Evolutionary conservation across 345 rosid genomes (phyloP).

Genomic region (Eucalyptus pauciflora): DNA sequence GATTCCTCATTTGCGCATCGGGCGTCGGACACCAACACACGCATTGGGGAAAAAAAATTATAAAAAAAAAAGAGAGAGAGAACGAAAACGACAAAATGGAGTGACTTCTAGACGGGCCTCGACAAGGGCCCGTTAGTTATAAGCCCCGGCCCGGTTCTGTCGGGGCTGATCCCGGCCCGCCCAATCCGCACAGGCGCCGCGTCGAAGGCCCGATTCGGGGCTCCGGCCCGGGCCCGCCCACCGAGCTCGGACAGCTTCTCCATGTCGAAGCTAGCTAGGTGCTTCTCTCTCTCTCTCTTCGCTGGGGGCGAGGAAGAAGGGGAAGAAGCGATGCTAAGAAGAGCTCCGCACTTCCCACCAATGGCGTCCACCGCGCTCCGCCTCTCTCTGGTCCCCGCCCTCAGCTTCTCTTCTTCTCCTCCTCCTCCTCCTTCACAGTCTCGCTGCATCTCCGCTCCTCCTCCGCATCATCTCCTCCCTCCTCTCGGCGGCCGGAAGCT

Average conservation of each 20-base stretch:
- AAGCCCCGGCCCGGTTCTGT: neutral
- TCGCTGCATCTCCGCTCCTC: constrained; percentile 15
- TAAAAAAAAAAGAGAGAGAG: neutral
- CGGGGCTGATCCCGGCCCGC: neutral
- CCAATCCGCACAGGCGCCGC: neutral
- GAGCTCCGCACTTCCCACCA: constrained; percentile 18
- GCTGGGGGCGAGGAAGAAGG: neutral
- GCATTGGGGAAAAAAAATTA: neutral
- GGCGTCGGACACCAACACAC: neutral
- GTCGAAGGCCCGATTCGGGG: neutral
- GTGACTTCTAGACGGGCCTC: neutral
- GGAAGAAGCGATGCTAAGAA: constrained; percentile 21
- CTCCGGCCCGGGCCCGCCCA: neutral
- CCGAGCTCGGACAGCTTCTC: neutral
- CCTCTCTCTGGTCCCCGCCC: constrained; percentile 19
- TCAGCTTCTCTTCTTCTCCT: constrained; percentile 11
- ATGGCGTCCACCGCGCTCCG: constrained; percentile 15
- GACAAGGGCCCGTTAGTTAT: neutral
- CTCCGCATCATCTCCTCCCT: constrained; percentile 1
- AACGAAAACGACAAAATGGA: neutral
- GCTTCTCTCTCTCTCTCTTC: neutral
- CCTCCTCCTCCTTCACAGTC: constrained; percentile 3
- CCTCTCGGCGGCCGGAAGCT: neutral
- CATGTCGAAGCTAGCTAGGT: neutral
- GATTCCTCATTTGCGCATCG: neutral